Percentiles rank a stretch among this genome's conserved stretches.
Conservation (phyloP, 768 basidiomycete genomes). For the Pluteus cervinus region DNA sequence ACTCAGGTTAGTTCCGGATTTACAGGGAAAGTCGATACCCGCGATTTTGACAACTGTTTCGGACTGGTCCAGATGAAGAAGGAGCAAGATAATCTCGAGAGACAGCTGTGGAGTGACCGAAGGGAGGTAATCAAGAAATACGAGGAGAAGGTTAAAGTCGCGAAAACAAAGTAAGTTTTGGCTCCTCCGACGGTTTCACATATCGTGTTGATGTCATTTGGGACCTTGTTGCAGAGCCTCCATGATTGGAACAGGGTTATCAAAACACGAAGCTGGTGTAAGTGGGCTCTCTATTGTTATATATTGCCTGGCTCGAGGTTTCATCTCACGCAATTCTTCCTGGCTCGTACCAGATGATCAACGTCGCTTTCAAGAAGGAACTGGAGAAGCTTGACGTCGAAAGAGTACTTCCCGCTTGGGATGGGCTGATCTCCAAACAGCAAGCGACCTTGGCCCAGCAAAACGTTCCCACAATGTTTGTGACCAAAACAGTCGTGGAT, state of each 20-base stretch:
- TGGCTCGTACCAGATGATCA: conserved; percentile 45
- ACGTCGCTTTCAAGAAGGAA: conserved; percentile 58
- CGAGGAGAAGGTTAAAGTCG: conserved; percentile 65
- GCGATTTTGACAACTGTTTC: not conserved
- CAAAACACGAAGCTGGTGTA: conserved; percentile 67
- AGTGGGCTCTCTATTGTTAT: conserved; percentile 14
- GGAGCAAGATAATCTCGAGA: conserved; percentile 68
- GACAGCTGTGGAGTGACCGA: conserved; percentile 63
- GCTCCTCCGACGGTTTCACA: conserved; percentile 3
- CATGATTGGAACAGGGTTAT: conserved; percentile 58
- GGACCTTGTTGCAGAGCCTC: conserved; percentile 42
- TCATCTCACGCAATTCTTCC: not conserved
- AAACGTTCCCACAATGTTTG: conserved; percentile 68
- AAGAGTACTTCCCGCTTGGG: conserved; percentile 69
- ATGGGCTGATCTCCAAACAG: conserved; percentile 64
- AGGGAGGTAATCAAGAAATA: conserved; percentile 55
- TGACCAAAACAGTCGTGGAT: conserved; percentile 39
- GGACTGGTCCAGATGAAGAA: conserved; percentile 48
- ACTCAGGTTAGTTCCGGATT: conserved; percentile 33
- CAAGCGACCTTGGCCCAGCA: conserved; percentile 56
- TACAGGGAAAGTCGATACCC: not conserved
- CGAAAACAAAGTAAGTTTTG: conserved; percentile 55
- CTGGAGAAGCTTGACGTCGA: conserved; percentile 65
- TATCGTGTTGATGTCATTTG: conserved; percentile 3
- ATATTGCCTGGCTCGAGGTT: conserved; percentile 1